Base-by-base conservation (phyloP, 805 yeast species). In the Lipomyces oligophaga region DNA sequence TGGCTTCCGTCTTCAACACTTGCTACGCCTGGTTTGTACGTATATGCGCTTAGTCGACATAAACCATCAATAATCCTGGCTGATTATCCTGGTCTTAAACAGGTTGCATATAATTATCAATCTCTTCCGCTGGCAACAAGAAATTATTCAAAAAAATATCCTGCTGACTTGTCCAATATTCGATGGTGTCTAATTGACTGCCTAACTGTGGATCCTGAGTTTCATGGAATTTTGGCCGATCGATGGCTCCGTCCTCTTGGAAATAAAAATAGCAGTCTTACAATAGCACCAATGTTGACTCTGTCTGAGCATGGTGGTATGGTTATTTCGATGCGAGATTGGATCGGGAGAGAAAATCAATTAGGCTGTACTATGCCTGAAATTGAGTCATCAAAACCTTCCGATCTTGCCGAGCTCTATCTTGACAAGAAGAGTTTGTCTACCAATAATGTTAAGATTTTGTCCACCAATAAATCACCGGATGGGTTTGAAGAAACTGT, bases 221-320 rank as follows among this genome's bases (percentile, higher is more conserved):
- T 90, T 56, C 79, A 88, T 57, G 95, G 86, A 55, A 81, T 93
- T 63, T 70, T 93, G 33, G 79, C 94, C 10, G 90, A 87, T 54
- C 74, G 97, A 47, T 93, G 95, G 87, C 71, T 93, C 38, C 77
- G 81, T 55, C 97, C 97, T 1, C 66, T 93, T 43, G 98, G 98
- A 0, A 87, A 95, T 60, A 75, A 71, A 44, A 77, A 76, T 43
- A 82, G 95, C 0, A 75, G 83, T 30, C 77, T 79, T 42, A 85
- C 87, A 3, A 82, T 88, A 24, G 81, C 95, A 0, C 99, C 99
- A 0, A 76, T 93, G 71, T 70, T 93, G 35, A 84, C 96, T 0
- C 69, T 93, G 40, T 79, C 85, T 54, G 98, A 93, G 62, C 94
- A 88, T 60, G 98, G 98, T 27, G 99, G 99, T 2, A 85, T 90